phyloP scores from a whole-genome alignment of 2,329 filamentous ascomycete genomes.

The Exophiala aquamarina region DNA sequence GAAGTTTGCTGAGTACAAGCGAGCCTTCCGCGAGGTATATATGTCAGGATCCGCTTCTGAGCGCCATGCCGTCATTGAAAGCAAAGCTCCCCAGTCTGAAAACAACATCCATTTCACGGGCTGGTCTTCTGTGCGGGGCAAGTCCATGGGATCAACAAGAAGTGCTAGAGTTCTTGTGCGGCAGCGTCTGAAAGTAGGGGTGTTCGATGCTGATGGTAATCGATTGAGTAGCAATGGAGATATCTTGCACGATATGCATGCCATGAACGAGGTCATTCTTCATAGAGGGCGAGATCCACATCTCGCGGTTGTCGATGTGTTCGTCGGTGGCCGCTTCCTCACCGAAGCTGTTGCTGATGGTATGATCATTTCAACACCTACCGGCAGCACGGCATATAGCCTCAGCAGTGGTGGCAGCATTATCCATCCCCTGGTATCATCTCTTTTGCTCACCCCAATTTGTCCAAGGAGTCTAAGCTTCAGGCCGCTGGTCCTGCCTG shows the following conservation, averaged over 20 bases:
- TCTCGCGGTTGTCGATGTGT: conserved; percentile 87
- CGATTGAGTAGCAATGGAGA: conserved; percentile 35
- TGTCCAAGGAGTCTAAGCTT: conserved; percentile 91
- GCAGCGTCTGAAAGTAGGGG: conserved; percentile 80
- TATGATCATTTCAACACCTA: conserved; percentile 90
- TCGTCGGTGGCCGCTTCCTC: conserved; percentile 81
- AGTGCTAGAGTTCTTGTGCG: conserved; percentile 80
- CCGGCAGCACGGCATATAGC: conserved; percentile 92
- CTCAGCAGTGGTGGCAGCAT: conserved; percentile 91
- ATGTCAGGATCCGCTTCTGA: conserved; percentile 67
- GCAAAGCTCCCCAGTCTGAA: conserved; percentile 35
- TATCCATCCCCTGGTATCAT: conserved; percentile 87
- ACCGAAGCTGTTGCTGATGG: conserved; percentile 95
- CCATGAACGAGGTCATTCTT: conserved; percentile 93
- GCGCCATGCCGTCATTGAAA: conserved; percentile 43
- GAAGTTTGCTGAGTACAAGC: conserved; percentile 91
- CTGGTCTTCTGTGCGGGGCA: conserved; percentile 75
- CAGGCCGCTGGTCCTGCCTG: conserved; percentile 82
- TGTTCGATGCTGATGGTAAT: conserved; percentile 69
- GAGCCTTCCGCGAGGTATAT: conserved; percentile 88
- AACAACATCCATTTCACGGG: conserved; percentile 39
- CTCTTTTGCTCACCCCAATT: conserved; percentile 87
- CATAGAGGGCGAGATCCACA: conserved; percentile 89
- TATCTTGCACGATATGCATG: conserved; percentile 55
- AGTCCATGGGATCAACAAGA: conserved; percentile 73